Evolutionary conservation across 768 basidiomycete species (phyloP), one percentile per base, ranked within the genome.

Genomic region (Lentinula aciculospora): DNA sequence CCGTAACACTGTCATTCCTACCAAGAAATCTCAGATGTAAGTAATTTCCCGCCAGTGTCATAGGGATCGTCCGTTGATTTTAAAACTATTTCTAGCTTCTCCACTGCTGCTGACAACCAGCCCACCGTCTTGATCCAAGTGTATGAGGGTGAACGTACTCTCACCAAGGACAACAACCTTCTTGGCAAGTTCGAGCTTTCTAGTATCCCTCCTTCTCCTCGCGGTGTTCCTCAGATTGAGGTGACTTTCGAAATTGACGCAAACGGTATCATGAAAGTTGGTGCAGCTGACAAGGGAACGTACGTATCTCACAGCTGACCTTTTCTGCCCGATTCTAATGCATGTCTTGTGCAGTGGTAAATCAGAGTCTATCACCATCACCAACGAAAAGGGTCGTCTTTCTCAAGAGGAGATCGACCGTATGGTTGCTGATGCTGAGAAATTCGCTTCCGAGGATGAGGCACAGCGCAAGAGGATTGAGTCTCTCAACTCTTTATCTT

Each of bases 111-210:
- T 53, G 91, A 94, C 68, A 94, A 92, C 79, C 89, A 98, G 76
- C 92, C 91, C 47, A 94, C 92, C 53, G 95, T 98, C 65, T 76
- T 98, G 48, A 95, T 98, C 74, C 95, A 98, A 74, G 96, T 98
- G 62, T 98, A 79, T 71, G 95, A 98, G 81, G 95, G 95, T 72
- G 95, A 98, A 77, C 94, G 96, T 69, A 85, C 93, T 47, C 77
- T 97, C 67, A 98, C 96, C 63, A 96, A 96, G 85, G 96, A 98
- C 77, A 98, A 97, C 84, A 96, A 97, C 78, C 86, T 89, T 50
- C 89, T 98, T 64, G 95, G 96, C 76, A 94, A 94, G 72, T 98
- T 97, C 72, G 94, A 97, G 74, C 85, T 98, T 37, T 88, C 84
- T 45, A 69, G 91, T 59, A 97, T 98, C 60, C 94, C 96, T 31